Percentiles rank a stretch among this genome's conserved stretches.
Conservation (phyloP, 768 basidiomycete species). For the Sarcomyxa edulis region DNA sequence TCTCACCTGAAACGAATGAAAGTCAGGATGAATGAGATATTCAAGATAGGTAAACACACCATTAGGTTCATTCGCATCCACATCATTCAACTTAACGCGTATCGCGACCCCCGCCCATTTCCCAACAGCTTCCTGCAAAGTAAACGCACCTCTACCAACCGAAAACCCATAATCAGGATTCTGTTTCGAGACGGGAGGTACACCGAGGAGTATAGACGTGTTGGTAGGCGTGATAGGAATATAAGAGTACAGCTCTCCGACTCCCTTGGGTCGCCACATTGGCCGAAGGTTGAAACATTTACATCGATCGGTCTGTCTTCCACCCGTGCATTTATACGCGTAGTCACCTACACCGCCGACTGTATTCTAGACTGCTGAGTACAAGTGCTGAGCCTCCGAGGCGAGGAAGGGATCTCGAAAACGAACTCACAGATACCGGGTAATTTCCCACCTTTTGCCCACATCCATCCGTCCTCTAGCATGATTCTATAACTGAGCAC, state of each 20-base stretch:
- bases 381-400: neutral
- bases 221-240: slow-evolving; percentile 49
- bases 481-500: slow-evolving; percentile 62
- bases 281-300: slow-evolving; percentile 64
- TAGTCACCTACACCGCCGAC: slow-evolving; percentile 52
- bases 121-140: slow-evolving; percentile 43
- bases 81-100: slow-evolving; percentile 64
- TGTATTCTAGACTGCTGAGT: slow-evolving; percentile 13
- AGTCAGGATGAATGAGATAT: neutral
- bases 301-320: slow-evolving; percentile 55
- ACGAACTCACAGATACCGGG: slow-evolving; percentile 59
- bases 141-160: slow-evolving; percentile 62
- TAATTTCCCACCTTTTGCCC: slow-evolving; percentile 72
- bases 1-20: slow-evolving; percentile 41
- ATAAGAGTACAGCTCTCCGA: slow-evolving; percentile 69
- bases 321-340: slow-evolving; percentile 66
- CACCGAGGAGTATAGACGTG: slow-evolving; percentile 30
- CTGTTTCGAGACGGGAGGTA: slow-evolving; percentile 42
- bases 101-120: slow-evolving; percentile 61
- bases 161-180: slow-evolving; percentile 62
- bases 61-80: slow-evolving; percentile 50
- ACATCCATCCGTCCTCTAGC: slow-evolving; percentile 59
- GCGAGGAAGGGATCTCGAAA: neutral
- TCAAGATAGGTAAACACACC: slow-evolving; percentile 29
- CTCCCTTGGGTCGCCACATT: slow-evolving; percentile 64